Percentiles rank a stretch among this genome's conserved stretches.
These are phyloP conservation scores for Monilinia polystroma DNA, from an alignment of 2,329 filamentous ascomycete genomes.

Conservation along the genomic window DNA sequence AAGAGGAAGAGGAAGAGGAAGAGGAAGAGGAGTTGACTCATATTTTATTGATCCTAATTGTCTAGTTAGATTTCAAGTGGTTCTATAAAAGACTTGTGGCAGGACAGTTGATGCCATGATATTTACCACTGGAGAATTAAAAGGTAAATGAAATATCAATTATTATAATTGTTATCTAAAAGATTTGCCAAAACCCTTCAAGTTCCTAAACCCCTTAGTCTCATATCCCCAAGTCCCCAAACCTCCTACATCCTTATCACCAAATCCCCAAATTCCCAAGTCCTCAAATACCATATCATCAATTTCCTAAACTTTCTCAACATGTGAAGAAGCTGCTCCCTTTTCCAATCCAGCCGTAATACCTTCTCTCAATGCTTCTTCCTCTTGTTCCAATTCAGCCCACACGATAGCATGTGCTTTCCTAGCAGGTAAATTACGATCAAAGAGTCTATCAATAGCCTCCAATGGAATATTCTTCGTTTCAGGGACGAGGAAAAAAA, in stretches of 20 bases:
- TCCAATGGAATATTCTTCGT: slow-evolving; percentile 66
- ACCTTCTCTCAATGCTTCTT: slow-evolving; percentile 31
- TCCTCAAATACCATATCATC: no score
- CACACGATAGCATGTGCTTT: slow-evolving; percentile 35
- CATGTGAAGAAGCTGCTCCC: background rate
- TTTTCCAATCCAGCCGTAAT: slow-evolving; percentile 28
- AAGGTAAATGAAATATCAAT: no score
- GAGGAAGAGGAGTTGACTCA: background rate
- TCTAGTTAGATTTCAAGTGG: no score
- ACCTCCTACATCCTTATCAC: no score
- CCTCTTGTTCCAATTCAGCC: slow-evolving; percentile 32
- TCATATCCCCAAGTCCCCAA: no score
- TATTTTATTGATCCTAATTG: background rate
- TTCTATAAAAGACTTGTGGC: no score
- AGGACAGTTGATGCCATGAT: no score
- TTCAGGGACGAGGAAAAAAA: slow-evolving; percentile 63
- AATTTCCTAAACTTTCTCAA: background rate
- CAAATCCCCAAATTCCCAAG: no score
- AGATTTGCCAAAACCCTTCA: no score
- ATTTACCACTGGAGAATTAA: no score
- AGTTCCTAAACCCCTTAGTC: no score
- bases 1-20: background rate
- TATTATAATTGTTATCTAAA: no score
- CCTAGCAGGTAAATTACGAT: slow-evolving; percentile 32
- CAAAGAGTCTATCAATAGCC: slow-evolving; percentile 62